A percentile compares a stretch with the other conserved stretches of the same genome.
These are phyloP conservation scores for Epichloe brachyelytri DNA, from an alignment of 2,329 filamentous ascomycete genomes.

Conservation along the genomic window DNA sequence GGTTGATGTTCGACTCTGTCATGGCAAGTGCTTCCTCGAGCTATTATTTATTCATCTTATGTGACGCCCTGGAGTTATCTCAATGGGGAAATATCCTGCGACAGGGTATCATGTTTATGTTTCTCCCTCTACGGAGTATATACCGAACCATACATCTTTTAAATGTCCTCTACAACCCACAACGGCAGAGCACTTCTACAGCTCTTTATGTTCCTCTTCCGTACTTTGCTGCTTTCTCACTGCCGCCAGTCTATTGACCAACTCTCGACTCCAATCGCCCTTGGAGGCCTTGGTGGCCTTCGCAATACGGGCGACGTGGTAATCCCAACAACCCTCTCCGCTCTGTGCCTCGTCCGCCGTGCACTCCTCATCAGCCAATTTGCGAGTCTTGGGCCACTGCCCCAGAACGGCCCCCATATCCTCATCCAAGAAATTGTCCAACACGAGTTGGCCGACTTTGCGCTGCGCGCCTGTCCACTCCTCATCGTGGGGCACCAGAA, in stretches of 20 bases:
- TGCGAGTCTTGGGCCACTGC: conserved; percentile 36
- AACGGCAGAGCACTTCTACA: conserved; percentile 15
- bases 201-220: conserved; percentile 16
- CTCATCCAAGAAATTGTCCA: conserved; percentile 55
- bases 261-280: conserved; percentile 33
- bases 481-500: conserved; percentile 34
- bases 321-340: conserved; percentile 46
- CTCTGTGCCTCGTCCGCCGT: conserved; percentile 16
- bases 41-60: too few relatives aligned
- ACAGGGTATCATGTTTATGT: too few relatives aligned
- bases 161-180: too few relatives aligned
- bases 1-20: too few relatives aligned
- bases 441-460: conserved; percentile 44
- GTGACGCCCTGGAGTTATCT: too few relatives aligned
- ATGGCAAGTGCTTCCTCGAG: too few relatives aligned
- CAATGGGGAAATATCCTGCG: too few relatives aligned
- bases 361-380: conserved; percentile 24
- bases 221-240: conserved; percentile 14
- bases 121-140: too few relatives aligned
- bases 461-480: conserved; percentile 38
- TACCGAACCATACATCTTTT: too few relatives aligned
- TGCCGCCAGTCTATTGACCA: conserved; percentile 23
- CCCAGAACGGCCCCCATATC: conserved; percentile 46
- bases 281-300: conserved; percentile 23
- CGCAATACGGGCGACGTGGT: conserved; percentile 31